phyloP scores from a whole-genome alignment of 73 alveolate genomes.

The Uronychia binucleata region DNA sequence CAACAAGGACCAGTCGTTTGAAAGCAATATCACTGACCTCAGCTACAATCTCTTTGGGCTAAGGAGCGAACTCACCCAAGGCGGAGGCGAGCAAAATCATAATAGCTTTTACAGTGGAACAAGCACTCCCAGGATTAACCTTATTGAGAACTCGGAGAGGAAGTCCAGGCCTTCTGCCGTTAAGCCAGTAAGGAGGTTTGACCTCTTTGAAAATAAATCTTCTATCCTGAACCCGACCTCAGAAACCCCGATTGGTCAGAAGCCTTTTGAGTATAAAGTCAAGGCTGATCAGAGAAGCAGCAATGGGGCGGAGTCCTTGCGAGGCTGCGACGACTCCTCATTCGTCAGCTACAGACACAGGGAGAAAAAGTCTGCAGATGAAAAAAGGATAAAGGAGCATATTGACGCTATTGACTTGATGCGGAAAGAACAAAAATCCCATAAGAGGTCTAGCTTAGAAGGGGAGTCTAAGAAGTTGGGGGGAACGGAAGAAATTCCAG shows the following conservation, averaged over 20 bases:
- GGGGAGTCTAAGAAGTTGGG: too few species aligned
- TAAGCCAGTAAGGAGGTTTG: not conserved
- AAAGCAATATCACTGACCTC: not conserved
- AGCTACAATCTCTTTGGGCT: not conserved
- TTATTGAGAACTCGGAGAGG: not conserved
- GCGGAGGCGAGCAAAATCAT: not conserved
- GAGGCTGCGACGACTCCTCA: not conserved
- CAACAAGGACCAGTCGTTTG: not conserved
- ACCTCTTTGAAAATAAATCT: not conserved
- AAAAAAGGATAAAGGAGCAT: not conserved
- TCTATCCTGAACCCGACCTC: not conserved
- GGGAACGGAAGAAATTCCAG: not conserved
- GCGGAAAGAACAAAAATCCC: not conserved
- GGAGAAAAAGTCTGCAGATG: not conserved
- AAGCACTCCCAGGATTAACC: not conserved
- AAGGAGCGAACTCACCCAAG: not conserved
- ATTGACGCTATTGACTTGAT: not conserved
- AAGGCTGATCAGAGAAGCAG: not conserved
- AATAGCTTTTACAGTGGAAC: not conserved
- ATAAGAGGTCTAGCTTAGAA: not conserved
- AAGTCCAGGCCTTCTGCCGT: not conserved
- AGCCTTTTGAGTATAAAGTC: not conserved
- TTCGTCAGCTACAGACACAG: conserved; percentile 1
- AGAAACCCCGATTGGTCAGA: not conserved
- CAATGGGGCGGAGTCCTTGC: not conserved